phyloP scores from a whole-genome alignment of 345 rosid genomes.

The Populus davidiana region DNA sequence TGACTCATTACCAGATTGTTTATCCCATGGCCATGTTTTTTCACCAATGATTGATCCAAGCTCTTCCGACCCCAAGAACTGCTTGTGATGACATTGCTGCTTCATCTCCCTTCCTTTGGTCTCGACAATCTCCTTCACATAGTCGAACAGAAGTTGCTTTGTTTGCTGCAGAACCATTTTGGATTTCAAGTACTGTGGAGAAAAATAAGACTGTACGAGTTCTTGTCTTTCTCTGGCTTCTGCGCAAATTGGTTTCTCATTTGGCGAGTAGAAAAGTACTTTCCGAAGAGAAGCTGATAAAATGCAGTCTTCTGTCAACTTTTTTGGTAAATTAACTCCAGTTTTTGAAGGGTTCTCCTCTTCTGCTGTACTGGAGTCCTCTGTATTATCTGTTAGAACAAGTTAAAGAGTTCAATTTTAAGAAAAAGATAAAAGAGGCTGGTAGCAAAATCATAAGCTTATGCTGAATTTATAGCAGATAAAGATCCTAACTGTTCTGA shows the following conservation, averaged over 20 bases:
- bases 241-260: conserved; percentile 13
- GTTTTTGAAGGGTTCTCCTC: conserved; percentile 18
- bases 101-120: conserved; percentile 21
- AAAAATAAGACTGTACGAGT: conserved; percentile 15
- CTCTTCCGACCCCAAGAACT: conserved; percentile 24
- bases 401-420: background rate
- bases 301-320: conserved; percentile 31
- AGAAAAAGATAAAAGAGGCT: background rate
- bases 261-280: conserved; percentile 20
- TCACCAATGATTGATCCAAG: conserved; percentile 30
- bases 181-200: conserved; percentile 20
- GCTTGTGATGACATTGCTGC: conserved; percentile 4
- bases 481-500: conserved; percentile 12
- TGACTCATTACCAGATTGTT: conserved; percentile 22
- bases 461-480: background rate
- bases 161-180: conserved; percentile 38
- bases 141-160: conserved; percentile 48
- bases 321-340: conserved; percentile 10
- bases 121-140: conserved; percentile 40
- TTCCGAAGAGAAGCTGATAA: conserved; percentile 41
- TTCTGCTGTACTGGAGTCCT: background rate
- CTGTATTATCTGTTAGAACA: conserved; percentile 8
- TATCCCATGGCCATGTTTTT: conserved; percentile 31
- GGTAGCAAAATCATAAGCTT: background rate
- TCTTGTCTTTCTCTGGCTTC: conserved; percentile 17